These are phyloP conservation scores for Ustilago shanxiensis DNA, from an alignment of 1,284 basidiomycete species.

Conservation along the genomic window DNA sequence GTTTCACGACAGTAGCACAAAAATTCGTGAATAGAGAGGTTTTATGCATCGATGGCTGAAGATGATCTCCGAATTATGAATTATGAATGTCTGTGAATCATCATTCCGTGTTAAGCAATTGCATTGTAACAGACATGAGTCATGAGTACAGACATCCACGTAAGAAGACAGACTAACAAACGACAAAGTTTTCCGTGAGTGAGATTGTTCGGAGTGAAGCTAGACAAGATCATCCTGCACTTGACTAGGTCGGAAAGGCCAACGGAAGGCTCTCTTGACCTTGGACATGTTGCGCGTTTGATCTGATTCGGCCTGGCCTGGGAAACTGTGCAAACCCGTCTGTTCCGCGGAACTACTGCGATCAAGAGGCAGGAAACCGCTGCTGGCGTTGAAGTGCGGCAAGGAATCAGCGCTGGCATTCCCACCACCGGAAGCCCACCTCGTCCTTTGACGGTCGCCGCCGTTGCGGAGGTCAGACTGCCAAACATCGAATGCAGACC, in stretches of 20 bases:
- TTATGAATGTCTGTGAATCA: not conserved
- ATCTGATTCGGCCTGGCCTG: slow-evolving; percentile 20
- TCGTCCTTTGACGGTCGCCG: slow-evolving; percentile 20
- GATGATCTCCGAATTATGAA: not conserved
- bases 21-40: not conserved
- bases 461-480: slow-evolving; percentile 45
- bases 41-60: not conserved
- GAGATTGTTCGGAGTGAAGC: not conserved
- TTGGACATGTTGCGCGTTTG: slow-evolving; percentile 40
- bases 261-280: slow-evolving; percentile 54
- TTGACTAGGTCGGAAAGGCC: slow-evolving; percentile 52
- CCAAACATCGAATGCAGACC: slow-evolving; percentile 63
- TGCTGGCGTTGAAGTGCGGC: slow-evolving; percentile 38
- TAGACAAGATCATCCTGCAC: slow-evolving; percentile 43
- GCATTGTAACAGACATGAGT: slow-evolving; percentile 6
- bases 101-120: slow-evolving; percentile 18
- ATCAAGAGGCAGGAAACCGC: slow-evolving; percentile 41
- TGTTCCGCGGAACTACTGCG: slow-evolving; percentile 42
- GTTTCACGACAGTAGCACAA: too few species aligned
- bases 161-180: not conserved
- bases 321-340: slow-evolving; percentile 4
- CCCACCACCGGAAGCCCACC: slow-evolving; percentile 28
- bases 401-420: slow-evolving; percentile 49
- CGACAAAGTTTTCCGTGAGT: not conserved
- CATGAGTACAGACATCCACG: too few species aligned